Evolutionary conservation across 2,329 filamentous ascomycete species (phyloP).

Genomic region (Epichloe coenophiala): DNA sequence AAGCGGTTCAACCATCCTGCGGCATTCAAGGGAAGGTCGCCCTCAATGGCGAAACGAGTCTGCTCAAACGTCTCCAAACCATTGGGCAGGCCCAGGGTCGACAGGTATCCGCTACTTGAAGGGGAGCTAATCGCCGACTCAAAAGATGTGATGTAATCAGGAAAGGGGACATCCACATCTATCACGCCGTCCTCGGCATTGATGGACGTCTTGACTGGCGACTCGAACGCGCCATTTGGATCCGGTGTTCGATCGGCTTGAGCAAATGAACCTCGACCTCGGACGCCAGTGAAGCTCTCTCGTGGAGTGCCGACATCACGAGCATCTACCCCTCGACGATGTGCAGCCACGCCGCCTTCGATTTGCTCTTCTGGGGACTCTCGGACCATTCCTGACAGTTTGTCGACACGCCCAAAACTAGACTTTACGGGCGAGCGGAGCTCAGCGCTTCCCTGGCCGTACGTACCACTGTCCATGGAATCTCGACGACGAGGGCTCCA

Average conservation of each 20-base stretch:
- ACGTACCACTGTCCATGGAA: conserved; percentile 28
- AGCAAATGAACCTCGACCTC: conserved; percentile 18
- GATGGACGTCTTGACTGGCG: conserved; percentile 56
- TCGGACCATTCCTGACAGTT: conserved; percentile 43
- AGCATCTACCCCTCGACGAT: not conserved
- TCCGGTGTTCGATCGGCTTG: conserved; percentile 33
- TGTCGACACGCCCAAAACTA: conserved; percentile 28
- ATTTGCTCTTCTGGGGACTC: conserved; percentile 28
- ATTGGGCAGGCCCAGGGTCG: conserved; percentile 41
- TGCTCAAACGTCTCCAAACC: conserved; percentile 51
- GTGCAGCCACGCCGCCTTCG: conserved; percentile 2
- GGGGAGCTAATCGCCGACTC: conserved; percentile 61
- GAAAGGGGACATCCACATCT: conserved; percentile 62
- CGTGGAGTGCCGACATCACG: conserved; percentile 14
- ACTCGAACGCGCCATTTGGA: conserved; percentile 47
- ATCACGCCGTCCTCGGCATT: conserved; percentile 61
- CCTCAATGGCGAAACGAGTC: conserved; percentile 41
- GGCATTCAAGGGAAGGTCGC: conserved; percentile 56
- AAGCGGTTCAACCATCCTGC: conserved; percentile 61
- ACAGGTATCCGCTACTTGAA: conserved; percentile 58
- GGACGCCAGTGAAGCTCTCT: conserved; percentile 11
- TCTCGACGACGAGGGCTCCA: conserved; percentile 45
- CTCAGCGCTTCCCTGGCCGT: conserved; percentile 19
- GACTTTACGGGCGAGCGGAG: conserved; percentile 30
- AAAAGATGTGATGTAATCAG: conserved; percentile 56